Evolutionary conservation across 179 eudicot species (phyloP).

Genomic region (Silene noctiflora): DNA sequence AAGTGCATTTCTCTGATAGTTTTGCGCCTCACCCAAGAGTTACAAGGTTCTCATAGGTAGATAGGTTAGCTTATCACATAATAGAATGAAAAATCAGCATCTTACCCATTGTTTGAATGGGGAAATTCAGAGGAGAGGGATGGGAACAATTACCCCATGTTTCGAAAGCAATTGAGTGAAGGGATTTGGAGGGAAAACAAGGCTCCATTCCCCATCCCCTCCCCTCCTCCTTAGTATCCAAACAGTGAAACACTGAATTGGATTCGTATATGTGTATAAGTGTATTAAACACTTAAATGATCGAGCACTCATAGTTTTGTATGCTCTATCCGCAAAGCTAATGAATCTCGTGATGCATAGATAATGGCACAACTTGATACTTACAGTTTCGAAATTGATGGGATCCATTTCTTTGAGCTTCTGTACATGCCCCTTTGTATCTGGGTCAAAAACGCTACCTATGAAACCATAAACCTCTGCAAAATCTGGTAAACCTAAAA

Average conservation of each 20-base stretch:
- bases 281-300: neutral
- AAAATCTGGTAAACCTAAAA: constrained; percentile 84
- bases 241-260: no score
- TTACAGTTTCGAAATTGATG: constrained; percentile 89
- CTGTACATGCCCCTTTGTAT: constrained; percentile 61
- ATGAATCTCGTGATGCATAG: neutral
- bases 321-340: neutral
- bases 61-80: neutral
- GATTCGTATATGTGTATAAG: neutral
- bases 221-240: no score
- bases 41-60: neutral
- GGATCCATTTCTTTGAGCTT: constrained; percentile 99
- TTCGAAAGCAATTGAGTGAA: no score
- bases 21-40: neutral
- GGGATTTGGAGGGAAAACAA: no score
- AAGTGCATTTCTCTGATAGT: neutral
- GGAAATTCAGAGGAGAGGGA: no score
- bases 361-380: constrained; percentile 20
- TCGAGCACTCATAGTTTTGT: neutral
- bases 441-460: constrained; percentile 93
- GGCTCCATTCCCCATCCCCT: no score
- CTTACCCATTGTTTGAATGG: neutral
- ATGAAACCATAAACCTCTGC: constrained; percentile 90
- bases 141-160: no score
- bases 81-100: neutral